Evolutionary conservation across 345 rosid genomes (phyloP), one percentile per base, ranked within the genome.

Genomic region (Corchorus olitorius): DNA sequence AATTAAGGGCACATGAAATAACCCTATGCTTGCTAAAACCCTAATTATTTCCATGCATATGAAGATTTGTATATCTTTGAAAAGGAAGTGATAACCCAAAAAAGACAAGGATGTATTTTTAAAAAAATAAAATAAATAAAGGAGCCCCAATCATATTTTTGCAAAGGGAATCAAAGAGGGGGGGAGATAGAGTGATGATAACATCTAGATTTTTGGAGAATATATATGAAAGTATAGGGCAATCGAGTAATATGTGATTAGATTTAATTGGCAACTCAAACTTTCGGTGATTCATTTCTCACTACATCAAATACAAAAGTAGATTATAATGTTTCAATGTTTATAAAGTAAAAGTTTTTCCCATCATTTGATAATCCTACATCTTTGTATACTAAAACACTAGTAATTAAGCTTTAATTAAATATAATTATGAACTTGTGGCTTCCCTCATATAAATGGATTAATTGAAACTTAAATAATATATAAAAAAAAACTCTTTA

Each of bases 251-350:
- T 15, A 53, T 15, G 65, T 75, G 78, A 75, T 65, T 75, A 54
- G 78, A 65, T 75, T 19, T 49, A 75, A 65, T 45, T 27, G 62
- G 27, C 22, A 27, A 49, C 27, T 39, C 43, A 39, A 46, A 69
- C 77, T 73, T 73, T 79, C 69, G 62, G 74, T 68, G 77, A 67
- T 19, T 58, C 77, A 66, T n/a, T 74, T 73, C 77, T 65, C n/a
- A 56, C 19, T 37, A 35, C 8, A 35, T 62, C 19, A 35, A 63
- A 12, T 19, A 27, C 0, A 56, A 49, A 3, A 6, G 61, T 33
- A 20, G 34, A 19, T 56, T 19, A 56, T 56, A 39, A 39, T 39
- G 9, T 56, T 56, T 9, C 61, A 22, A 8, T 19, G 61, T 56
- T 19, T 56, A 33, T 19, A 19, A 1, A 19, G 61, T 53, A 17